These are phyloP conservation scores for Sedum album DNA, from an alignment of 164 flowering plant genomes.

Conservation along the genomic window DNA sequence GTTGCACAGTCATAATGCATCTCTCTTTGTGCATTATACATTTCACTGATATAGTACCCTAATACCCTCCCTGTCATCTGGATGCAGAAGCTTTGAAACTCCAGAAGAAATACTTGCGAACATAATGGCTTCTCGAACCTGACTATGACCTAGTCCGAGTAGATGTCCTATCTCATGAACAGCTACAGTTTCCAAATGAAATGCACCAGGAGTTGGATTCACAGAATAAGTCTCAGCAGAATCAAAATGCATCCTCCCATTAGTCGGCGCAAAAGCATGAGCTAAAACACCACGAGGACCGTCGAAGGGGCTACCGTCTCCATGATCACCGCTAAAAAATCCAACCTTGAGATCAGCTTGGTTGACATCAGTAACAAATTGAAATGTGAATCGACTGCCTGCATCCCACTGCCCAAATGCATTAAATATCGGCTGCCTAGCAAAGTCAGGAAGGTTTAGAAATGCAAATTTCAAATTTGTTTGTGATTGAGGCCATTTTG, in stretches of 20 bases:
- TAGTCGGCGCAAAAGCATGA: conserved; percentile 76
- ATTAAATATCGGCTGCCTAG: not conserved
- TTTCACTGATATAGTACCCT: no score
- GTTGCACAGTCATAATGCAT: no score
- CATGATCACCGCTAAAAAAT: conserved; percentile 57
- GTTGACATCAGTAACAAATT: not conserved
- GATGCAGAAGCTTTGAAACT: no score
- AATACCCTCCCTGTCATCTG: no score
- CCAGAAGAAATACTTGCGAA: no score
- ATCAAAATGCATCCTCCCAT: conserved; percentile 50
- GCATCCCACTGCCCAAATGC: not conserved
- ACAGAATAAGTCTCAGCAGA: no score
- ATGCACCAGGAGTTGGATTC: no score
- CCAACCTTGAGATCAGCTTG: conserved; percentile 51
- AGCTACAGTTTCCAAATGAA: no score
- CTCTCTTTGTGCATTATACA: no score
- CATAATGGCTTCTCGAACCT: no score
- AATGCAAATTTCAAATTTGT: not conserved
- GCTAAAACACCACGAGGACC: conserved; percentile 62
- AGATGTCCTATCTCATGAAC: no score
- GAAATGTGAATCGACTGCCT: not conserved
- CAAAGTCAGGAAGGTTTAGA: not conserved
- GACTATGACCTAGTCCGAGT: no score
- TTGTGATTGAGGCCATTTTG: not conserved
- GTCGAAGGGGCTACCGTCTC: conserved; percentile 73